Base-by-base conservation (phyloP, 1,139 yeast genomes). In the Geotrichum siamense region DNA sequence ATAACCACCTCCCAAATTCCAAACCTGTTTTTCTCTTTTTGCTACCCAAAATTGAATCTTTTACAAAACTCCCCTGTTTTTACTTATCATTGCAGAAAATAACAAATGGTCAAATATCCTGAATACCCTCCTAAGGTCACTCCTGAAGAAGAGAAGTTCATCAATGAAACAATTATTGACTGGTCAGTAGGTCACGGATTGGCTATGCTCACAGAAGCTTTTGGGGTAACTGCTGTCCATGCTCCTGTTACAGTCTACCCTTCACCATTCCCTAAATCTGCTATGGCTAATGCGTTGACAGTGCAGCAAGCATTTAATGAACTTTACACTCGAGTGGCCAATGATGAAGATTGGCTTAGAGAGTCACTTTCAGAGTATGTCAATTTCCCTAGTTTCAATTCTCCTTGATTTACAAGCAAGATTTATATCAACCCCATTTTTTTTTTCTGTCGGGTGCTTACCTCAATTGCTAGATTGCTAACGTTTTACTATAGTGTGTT, bases 211-310 rank as follows among this genome's bases (percentile, higher is more conserved):
- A 86, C 87, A 2, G 65, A 52, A 19, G 57, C 54, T 9, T 41
- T 51, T 30, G 62, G 50, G 52, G 59, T 47, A 49, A 68, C 65
- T 58, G 81, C 84, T 15, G 71, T 71, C 39, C 75, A 74, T 48
- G 95, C 96, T 2, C 97, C 98, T 21, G 78, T 86, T 10, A 89
- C 98, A 1, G 58, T 89, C 34, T 86, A 73, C 57, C 99, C 98
- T 3, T 84, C 97, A 0, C 95, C 95, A 9, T 79, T 89, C 53
- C 89, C 96, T 2, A 71, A 66, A 50, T 45, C 58, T 2, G 78
- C 83, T 41, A 89, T 85, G 59, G 68, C 76, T 16, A 70, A 72
- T 48, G 94, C 96, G 1, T 58, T 76, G 27, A 65, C 63, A 5
- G 81, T 87, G n/a, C 95, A 87, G 59, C 64, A 69, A 40, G 59